A percentile compares a stretch with the other conserved stretches of the same genome.
Evolutionary conservation across 805 yeast genomes (phyloP).

Genomic region (Monosporozyma siamensis): DNA sequence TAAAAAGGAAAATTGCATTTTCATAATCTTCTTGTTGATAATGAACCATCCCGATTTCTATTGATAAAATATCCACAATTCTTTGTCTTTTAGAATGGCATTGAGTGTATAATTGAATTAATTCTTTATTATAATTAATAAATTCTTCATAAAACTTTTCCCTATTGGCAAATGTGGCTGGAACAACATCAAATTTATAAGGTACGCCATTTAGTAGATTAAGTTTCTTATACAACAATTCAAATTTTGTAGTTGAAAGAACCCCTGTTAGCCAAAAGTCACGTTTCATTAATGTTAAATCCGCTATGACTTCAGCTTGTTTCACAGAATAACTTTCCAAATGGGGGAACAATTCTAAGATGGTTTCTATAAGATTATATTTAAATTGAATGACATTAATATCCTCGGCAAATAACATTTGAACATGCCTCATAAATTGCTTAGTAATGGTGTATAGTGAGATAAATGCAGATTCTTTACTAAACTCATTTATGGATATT

Average conservation of each 20-base stretch:
- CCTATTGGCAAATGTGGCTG: slow-evolving; percentile 14
- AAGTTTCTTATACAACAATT: slow-evolving; percentile 10
- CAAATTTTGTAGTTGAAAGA: slow-evolving; percentile 9
- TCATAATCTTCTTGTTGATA: slow-evolving; percentile 48
- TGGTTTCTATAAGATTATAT: slow-evolving; percentile 12
- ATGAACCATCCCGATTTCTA: slow-evolving; percentile 69
- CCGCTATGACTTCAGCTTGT: slow-evolving; percentile 31
- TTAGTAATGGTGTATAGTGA: slow-evolving; percentile 11
- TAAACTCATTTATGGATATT: slow-evolving; percentile 8
- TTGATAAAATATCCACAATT: slow-evolving; percentile 61
- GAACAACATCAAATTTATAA: slow-evolving; percentile 9
- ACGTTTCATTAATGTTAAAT: slow-evolving; percentile 32
- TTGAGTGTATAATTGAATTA: slow-evolving; percentile 13
- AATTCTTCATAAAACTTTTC: slow-evolving; percentile 31
- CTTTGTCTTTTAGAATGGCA: slow-evolving; percentile 38
- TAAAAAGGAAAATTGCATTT: slow-evolving; percentile 53
- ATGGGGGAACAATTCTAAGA: slow-evolving; percentile 7
- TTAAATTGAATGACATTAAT: slow-evolving; percentile 17
- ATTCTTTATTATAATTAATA: slow-evolving; percentile 42
- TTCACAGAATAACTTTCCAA: slow-evolving; percentile 4
- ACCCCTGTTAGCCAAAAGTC: slow-evolving; percentile 32
- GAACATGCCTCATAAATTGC: slow-evolving; percentile 13
- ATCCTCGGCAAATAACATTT: slow-evolving; percentile 8
- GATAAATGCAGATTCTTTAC: slow-evolving; percentile 4
- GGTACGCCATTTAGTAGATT: background rate